Conservation (phyloP, 2,329 filamentous ascomycete genomes). For the Ramichloridium luteum region DNA sequence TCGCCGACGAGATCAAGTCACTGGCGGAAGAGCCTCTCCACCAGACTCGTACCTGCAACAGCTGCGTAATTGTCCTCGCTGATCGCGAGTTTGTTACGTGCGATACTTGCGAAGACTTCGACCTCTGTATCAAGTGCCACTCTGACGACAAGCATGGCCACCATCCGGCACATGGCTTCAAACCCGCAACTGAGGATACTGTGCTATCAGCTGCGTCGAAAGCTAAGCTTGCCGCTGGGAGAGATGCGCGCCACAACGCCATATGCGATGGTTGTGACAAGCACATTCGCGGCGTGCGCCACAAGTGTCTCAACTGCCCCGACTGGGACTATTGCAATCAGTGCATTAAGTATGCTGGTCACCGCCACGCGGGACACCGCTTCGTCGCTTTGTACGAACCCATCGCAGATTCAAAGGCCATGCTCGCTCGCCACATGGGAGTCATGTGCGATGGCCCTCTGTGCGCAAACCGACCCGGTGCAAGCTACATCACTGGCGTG, state of each 20-base stretch:
- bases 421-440: constrained; percentile 54
- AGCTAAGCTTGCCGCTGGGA: constrained; percentile 62
- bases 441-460: constrained; percentile 93
- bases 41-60: constrained; percentile 58
- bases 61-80: constrained; percentile 50
- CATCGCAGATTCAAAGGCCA: constrained; percentile 35
- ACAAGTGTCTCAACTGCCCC: constrained; percentile 94
- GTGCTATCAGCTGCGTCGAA: constrained; percentile 49
- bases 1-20: constrained; percentile 33
- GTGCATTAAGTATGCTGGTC: constrained; percentile 55
- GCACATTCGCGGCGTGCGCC: constrained; percentile 74
- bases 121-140: constrained; percentile 80
- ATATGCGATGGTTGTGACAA: constrained; percentile 91
- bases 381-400: constrained; percentile 81
- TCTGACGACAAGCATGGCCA: constrained; percentile 69
- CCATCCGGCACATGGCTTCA: constrained; percentile 75
- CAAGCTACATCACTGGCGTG: constrained; percentile 61
- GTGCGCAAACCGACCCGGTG: constrained; percentile 49
- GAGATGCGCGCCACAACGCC: constrained; percentile 70
- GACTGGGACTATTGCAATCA: constrained; percentile 90
- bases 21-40: constrained; percentile 22
- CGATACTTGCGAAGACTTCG: constrained; percentile 73
- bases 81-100: constrained; percentile 80
- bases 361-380: constrained; percentile 69
- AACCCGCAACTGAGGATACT: constrained; percentile 52